Evolutionary conservation across 805 yeast species (phyloP).

Genomic region (Cyberlindnera japonica): DNA sequence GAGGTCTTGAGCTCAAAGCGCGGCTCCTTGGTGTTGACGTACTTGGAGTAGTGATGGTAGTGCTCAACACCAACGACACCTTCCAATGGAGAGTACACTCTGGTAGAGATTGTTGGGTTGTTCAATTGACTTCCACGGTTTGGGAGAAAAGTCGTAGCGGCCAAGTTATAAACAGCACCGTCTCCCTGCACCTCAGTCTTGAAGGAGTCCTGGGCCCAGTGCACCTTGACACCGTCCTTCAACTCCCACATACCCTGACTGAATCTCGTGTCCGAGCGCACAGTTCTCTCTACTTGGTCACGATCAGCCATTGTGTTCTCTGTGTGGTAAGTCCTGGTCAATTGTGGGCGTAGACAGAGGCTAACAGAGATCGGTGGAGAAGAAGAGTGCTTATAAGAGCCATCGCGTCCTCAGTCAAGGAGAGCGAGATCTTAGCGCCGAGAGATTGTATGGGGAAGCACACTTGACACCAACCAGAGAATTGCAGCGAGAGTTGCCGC

Average conservation of each 20-base stretch:
- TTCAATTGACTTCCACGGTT: slow-evolving; percentile 20
- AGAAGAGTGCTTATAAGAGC: too few species aligned
- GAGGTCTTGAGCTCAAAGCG: slow-evolving; percentile 15
- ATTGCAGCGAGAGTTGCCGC: slow-evolving; percentile 3
- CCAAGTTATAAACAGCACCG: slow-evolving; percentile 15
- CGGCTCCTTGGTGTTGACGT: slow-evolving; percentile 16
- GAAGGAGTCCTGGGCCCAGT: slow-evolving; percentile 22
- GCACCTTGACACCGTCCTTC: slow-evolving; percentile 19
- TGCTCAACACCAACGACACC: slow-evolving; percentile 23
- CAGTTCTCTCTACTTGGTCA: slow-evolving; percentile 14
- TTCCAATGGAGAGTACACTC: slow-evolving; percentile 12
- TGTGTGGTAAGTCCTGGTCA: background rate
- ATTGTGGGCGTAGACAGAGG: background rate
- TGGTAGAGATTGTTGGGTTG: slow-evolving; percentile 24
- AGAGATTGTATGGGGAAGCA: too few species aligned
- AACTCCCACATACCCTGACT: slow-evolving; percentile 25
- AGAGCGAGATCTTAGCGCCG: too few species aligned
- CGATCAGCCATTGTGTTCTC: slow-evolving; percentile 12
- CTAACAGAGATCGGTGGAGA: too few species aligned
- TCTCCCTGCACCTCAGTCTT: slow-evolving; percentile 17
- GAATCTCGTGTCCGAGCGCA: slow-evolving; percentile 18
- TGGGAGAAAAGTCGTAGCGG: slow-evolving; percentile 12
- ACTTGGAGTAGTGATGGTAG: slow-evolving; percentile 23
- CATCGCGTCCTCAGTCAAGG: too few species aligned
- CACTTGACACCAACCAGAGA: too few species aligned